phyloP scores from a whole-genome alignment of 371 early-diverging fungal species.

The Amoeboaphelidium protococcarum region DNA sequence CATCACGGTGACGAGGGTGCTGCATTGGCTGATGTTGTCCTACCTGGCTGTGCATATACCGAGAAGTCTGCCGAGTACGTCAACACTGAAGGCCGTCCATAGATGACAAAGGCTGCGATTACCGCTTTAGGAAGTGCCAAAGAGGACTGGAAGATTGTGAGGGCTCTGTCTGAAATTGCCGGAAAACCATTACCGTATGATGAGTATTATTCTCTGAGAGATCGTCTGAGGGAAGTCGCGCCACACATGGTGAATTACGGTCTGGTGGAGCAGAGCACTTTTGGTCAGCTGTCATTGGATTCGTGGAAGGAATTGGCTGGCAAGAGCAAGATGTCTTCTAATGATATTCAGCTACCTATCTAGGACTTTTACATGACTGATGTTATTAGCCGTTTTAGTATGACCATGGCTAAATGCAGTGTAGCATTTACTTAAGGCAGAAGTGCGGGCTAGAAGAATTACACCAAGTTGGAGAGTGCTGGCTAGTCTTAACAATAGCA shows the following conservation, averaged over 20 bases:
- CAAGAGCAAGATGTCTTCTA: not conserved
- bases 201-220: conserved; percentile 43
- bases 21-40: conserved; percentile 72
- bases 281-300: not conserved
- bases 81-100: conserved; percentile 85
- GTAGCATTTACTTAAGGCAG: conserved; percentile 16
- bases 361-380: conserved; percentile 83
- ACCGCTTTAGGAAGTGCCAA: conserved; percentile 69
- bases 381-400: conserved; percentile 62
- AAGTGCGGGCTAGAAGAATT: no score
- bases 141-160: conserved; percentile 93
- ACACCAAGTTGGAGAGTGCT: no score
- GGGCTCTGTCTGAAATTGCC: conserved; percentile 72
- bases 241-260: conserved; percentile 55
- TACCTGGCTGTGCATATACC: conserved; percentile 88
- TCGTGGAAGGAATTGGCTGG: not conserved
- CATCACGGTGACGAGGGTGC: conserved; percentile 94
- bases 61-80: conserved; percentile 83
- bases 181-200: conserved; percentile 71
- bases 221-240: conserved; percentile 57
- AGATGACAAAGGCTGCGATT: conserved; percentile 73
- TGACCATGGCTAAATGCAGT: conserved; percentile 92
- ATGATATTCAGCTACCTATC: conserved; percentile 19
- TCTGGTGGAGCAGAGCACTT: conserved; percentile 27
- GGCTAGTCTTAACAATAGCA: no score